Conservation (phyloP, 2,329 filamentous ascomycete species). For the Penicillium olsonii region DNA sequence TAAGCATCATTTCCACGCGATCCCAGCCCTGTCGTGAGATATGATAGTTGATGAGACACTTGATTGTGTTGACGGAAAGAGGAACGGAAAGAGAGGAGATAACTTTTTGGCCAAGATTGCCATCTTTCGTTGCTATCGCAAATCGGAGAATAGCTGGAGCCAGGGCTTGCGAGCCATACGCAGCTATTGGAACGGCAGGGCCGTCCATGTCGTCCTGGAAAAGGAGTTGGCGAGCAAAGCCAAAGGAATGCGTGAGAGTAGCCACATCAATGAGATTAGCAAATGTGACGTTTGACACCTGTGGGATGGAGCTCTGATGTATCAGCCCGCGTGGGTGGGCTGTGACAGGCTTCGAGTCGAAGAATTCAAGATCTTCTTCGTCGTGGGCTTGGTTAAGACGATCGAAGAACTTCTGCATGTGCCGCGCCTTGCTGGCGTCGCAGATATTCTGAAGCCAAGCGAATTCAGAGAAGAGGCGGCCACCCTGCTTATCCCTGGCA, state of each 20-base stretch:
- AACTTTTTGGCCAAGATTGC: constrained; percentile 30
- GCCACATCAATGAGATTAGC: constrained; percentile 54
- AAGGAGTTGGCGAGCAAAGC: constrained; percentile 57
- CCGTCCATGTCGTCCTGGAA: constrained; percentile 56
- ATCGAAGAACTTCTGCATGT: constrained; percentile 35
- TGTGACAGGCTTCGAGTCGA: constrained; percentile 18
- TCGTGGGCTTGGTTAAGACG: constrained; percentile 16
- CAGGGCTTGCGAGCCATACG: constrained; percentile 52
- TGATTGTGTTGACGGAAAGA: constrained; percentile 37
- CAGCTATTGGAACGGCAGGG: constrained; percentile 49
- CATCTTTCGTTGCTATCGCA: constrained; percentile 52
- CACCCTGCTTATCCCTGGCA: constrained; percentile 25
- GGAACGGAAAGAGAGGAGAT: constrained; percentile 33
- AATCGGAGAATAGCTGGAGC: constrained; percentile 57
- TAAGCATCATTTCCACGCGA: constrained; percentile 31
- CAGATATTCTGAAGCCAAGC: constrained; percentile 36
- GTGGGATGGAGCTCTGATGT: constrained; percentile 34
- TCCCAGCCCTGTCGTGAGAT: constrained; percentile 39
- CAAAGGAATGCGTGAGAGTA: constrained; percentile 48
- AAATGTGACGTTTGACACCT: constrained; percentile 50
- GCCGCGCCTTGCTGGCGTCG: constrained; percentile 38
- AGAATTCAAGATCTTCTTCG: constrained; percentile 14
- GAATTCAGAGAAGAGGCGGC: constrained; percentile 32
- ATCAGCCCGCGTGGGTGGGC: constrained; percentile 14
- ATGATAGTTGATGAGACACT: constrained; percentile 37